Base-by-base conservation (phyloP, 2,329 filamentous ascomycete genomes). In the Fusarium bulbicola region DNA sequence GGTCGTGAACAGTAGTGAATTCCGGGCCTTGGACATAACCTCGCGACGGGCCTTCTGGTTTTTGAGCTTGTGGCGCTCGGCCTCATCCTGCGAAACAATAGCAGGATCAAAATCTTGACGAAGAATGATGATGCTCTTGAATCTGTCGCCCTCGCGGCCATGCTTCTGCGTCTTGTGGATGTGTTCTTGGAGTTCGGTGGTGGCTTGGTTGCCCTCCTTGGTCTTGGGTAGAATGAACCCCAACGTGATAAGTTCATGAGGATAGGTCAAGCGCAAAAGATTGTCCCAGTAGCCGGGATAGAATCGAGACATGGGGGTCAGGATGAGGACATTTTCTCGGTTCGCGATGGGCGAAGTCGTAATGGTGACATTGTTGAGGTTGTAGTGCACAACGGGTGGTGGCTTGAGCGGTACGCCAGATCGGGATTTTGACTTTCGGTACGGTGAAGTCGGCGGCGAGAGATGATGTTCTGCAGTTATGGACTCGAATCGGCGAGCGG, bases 261-360 rank as follows among this genome's bases (percentile, higher is more conserved):
- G 96, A 81, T 98, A 99, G 78, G 84, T 88, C 63, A 99, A 88
- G 80, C 90, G 90, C 75, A 95, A 82, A 34, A 99, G 87, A 78
- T 98, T 99, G 81, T 97, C 92, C 95, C 96, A 99, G 86, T 98
- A 99, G 76, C 89, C 91, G 77, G 93, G 92, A 83, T 98, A 98
- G 87, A 98, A 99, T 71, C 93, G 91, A 37, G 94, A 93, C 84
- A 99, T 91, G 15, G 96, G 96, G 3, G 96, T 98, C 68, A 99
- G 89, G 79, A 99, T 93, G 62, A 99, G 91, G 67, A 99, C 88
- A 58, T 92, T 92, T 85, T 99, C 96, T 74, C 90, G 86, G 80
- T 97, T 96, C 70, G 87, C 89, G 57, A 94, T 85, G 4, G 96
- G 94, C 73, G 93, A 88, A 58, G 87, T 81, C 26, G 95, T 93